Conservation (phyloP, 345 rosid genomes). For the Citropsis articulata region DNA sequence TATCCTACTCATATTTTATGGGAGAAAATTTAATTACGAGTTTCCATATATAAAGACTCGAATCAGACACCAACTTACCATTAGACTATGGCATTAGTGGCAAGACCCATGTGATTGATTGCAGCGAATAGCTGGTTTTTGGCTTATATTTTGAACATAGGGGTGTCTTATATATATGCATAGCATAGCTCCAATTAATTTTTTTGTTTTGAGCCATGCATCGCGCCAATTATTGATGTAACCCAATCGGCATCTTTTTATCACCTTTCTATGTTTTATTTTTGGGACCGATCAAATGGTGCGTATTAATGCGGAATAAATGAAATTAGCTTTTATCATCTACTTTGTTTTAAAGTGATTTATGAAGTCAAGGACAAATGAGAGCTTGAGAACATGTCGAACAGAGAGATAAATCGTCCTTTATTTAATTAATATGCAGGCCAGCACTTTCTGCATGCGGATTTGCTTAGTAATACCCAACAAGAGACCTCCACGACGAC, state of each 20-base stretch:
- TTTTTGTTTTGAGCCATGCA: no score
- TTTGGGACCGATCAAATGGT: neutral
- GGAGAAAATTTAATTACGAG: no score
- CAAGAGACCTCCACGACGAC: neutral
- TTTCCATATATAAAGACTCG: no score
- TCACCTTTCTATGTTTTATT: neutral
- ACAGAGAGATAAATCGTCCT: neutral
- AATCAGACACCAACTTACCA: no score
- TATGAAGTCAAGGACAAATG: constrained; percentile 15
- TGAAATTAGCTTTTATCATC: neutral
- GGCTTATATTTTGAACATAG: constrained; percentile 9
- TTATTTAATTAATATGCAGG: neutral
- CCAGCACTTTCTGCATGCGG: constrained; percentile 10
- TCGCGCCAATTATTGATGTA: constrained; percentile 26
- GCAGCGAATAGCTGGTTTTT: constrained; percentile 20
- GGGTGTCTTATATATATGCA: neutral
- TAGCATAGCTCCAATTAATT: neutral
- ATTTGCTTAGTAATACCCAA: neutral
- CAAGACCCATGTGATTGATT: constrained; percentile 20
- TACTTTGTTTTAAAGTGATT: constrained; percentile 8
- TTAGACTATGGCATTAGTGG: no score
- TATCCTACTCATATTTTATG: no score
- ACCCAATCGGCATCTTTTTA: neutral
- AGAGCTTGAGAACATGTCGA: constrained; percentile 1
- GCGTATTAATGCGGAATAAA: neutral